Evolutionary conservation across 2,329 filamentous ascomycete genomes (phyloP).

Genomic region (Didymella lethalis): DNA sequence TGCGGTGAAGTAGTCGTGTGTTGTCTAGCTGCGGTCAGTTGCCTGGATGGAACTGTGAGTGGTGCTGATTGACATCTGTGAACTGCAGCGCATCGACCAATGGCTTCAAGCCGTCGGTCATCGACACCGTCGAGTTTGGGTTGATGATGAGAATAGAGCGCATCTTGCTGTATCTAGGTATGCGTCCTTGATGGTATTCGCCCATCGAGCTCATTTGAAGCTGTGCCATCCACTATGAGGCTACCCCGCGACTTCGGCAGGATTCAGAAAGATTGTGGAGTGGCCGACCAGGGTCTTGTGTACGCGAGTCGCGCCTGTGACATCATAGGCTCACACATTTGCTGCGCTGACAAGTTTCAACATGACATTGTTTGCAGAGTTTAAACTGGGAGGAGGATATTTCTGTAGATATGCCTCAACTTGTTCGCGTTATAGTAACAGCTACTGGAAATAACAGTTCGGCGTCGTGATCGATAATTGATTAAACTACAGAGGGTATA

Average conservation of each 20-base stretch:
- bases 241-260: conserved; percentile 28
- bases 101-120: conserved; percentile 72
- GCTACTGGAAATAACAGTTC: neutral
- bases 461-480: neutral
- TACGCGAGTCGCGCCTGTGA: conserved; percentile 12
- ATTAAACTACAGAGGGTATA: conserved; percentile 11
- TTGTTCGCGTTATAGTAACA: neutral
- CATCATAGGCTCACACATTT: conserved; percentile 15
- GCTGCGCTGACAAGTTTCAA: neutral
- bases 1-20: conserved; percentile 71
- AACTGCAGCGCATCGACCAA: conserved; percentile 56
- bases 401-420: neutral
- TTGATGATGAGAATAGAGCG: conserved; percentile 74
- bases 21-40: conserved; percentile 57
- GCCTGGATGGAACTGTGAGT: conserved; percentile 38
- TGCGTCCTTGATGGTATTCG: conserved; percentile 33
- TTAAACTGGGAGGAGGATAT: neutral
- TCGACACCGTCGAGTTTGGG: conserved; percentile 76
- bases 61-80: conserved; percentile 51
- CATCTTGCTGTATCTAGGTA: conserved; percentile 42
- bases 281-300: neutral
- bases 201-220: conserved; percentile 29
- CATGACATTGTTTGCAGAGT: neutral
- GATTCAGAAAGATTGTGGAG: conserved; percentile 18
- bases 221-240: conserved; percentile 1